phyloP scores from a whole-genome alignment of 2,329 filamentous ascomycete species.

The Fusarium gaditjirri region DNA sequence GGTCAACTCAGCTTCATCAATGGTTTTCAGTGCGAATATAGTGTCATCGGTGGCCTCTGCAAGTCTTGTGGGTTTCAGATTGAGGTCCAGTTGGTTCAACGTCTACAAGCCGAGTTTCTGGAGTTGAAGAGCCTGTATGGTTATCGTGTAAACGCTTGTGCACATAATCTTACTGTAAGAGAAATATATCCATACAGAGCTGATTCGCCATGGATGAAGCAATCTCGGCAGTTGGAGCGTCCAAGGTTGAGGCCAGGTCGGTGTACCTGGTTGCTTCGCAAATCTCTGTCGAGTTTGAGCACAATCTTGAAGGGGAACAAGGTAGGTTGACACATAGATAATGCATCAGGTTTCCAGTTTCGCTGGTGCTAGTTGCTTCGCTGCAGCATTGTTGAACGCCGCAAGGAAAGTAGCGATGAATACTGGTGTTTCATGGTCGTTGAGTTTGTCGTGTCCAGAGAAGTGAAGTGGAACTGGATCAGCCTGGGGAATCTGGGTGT shows the following conservation, averaged over 20 bases:
- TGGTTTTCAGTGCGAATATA: no score
- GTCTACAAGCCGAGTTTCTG: neutral
- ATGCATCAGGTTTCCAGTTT: neutral
- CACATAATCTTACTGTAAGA: no score
- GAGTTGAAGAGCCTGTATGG: fast-evolving
- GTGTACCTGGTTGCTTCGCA: neutral
- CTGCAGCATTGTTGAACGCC: neutral
- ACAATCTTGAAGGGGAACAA: neutral
- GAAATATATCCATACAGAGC: fast-evolving
- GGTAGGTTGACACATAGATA: neutral
- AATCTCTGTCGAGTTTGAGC: neutral
- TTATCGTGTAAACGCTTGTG: no score
- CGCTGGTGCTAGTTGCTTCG: neutral
- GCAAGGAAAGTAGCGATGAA: neutral
- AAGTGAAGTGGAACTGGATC: neutral
- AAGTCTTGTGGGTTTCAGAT: no score
- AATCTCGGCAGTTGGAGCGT: neutral
- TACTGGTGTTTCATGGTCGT: neutral
- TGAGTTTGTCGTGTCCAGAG: neutral
- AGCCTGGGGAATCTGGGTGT: no score
- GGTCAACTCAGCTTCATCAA: no score
- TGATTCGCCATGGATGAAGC: neutral
- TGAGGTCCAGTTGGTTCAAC: neutral
- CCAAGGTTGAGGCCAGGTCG: neutral
- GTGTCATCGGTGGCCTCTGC: no score